Evolutionary conservation across 768 basidiomycete species (phyloP), one percentile per base, ranked within the genome.

Genomic region (Boletus tomentosulus): DNA sequence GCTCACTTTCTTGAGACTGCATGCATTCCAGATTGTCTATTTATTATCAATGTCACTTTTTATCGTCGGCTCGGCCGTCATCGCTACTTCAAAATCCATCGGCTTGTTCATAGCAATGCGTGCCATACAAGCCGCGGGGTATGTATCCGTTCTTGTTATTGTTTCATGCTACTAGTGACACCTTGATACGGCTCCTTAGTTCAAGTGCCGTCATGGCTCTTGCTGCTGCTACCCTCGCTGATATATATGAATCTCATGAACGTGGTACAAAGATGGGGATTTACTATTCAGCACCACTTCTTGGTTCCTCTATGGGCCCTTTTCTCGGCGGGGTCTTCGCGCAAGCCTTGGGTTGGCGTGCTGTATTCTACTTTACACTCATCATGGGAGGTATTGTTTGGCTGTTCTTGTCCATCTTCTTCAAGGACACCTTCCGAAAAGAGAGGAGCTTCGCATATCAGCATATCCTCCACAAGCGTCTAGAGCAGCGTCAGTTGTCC

Each of bases 401-500:
- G 50, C n/a, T 84, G 31, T 67, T 74, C 19, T 86, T 91, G 66
- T 51, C 85, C 25, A 61, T 84, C 16, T 74, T 85, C 65, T 89
- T 93, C 74, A 81, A 80, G 55, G 92, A 96, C 63, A 92, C 87
- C 0, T 95, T 89, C 71, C 79, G 92, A 24, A 77, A 78, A 57
- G 89, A 94, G 63, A 84, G 93, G 46, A 93, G 91, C 51, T 69
- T 87, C 15, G 79, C 82, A 1, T 97, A 94, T 65, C 89, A 91
- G 63, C 76, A 76, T 25, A 81, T 84, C 1, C 71, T 89, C 48
- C 78, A 74, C 56, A 72, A 72, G 46, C 74, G 77, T 22, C 48
- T 75, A 10, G 65, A 67, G 42, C 67, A 66, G 13, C 57, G 54
- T 19, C 57, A 49, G 15, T 54, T 50, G 25, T 58, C 59, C 30